A percentile compares a stretch with the other conserved stretches of the same genome.
Conservation (phyloP, 2,329 filamentous ascomycete species). For the Berkeleyomyces basicola region DNA sequence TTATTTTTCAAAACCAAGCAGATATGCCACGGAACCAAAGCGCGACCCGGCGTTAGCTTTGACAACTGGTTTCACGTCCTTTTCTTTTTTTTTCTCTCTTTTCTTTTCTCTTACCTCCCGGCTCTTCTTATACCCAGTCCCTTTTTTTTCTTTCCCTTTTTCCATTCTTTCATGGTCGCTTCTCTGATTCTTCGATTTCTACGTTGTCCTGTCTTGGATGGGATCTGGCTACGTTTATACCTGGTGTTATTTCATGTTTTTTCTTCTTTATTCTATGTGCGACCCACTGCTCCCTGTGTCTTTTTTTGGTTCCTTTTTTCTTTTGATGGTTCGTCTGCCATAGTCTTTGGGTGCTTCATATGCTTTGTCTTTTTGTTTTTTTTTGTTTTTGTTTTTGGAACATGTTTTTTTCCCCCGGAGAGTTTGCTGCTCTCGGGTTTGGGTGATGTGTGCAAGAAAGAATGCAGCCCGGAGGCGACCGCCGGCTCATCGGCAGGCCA, state of each 20-base stretch:
- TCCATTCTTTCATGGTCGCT: constrained; percentile 8
- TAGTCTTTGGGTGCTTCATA: background rate
- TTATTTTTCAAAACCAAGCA: background rate
- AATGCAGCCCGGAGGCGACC: too few species aligned
- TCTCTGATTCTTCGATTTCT: constrained; percentile 2
- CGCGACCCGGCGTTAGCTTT: too few species aligned
- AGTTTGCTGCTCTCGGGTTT: too few species aligned
- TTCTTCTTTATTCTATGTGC: constrained; percentile 3
- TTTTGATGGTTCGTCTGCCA: background rate
- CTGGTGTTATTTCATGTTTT: constrained; percentile 8
- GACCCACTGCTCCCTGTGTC: constrained; percentile 2
- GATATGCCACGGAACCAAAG: too few species aligned
- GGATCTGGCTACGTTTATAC: constrained; percentile 3
- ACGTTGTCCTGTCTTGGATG: background rate
- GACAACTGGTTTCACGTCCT: background rate
- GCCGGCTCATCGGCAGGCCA: too few species aligned
- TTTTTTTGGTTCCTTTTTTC: background rate
- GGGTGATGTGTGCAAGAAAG: too few species aligned
- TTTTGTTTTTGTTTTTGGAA: background rate
- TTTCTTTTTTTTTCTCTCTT: background rate
- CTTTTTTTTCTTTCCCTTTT: background rate
- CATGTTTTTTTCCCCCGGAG: background rate
- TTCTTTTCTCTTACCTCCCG: background rate
- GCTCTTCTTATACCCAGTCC: constrained; percentile 2
- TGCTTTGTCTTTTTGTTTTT: background rate